Conservation (phyloP, 2,329 filamentous ascomycete species). For the Sporothrix curviconia region DNA sequence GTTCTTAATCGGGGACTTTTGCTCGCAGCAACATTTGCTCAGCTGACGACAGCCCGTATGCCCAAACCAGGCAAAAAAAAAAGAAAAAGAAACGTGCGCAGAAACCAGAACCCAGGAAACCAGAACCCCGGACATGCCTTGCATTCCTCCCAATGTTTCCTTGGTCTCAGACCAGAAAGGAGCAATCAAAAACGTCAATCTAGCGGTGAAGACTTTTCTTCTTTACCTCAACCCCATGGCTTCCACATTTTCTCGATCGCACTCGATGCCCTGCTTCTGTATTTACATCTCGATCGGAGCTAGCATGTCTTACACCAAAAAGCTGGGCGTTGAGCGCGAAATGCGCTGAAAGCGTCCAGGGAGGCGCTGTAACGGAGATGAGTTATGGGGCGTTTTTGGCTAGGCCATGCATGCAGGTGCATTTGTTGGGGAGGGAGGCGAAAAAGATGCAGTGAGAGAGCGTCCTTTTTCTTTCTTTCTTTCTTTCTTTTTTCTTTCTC, state of each 20-base stretch:
- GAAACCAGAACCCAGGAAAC: neutral
- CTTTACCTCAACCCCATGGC: neutral
- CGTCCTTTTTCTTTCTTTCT: neutral
- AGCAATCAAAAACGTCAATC: neutral
- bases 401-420: slow-evolving; percentile 1
- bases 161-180: neutral
- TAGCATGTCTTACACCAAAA: neutral
- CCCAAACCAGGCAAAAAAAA: neutral
- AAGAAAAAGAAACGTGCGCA: neutral
- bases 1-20: neutral
- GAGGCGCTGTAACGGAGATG: neutral
- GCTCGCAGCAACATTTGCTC: no score
- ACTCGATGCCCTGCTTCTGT: neutral
- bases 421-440: slow-evolving; percentile 11
- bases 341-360: no score
- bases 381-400: neutral
- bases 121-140: neutral
- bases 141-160: neutral
- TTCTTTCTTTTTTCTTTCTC: no score
- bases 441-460: no score
- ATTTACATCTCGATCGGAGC: neutral
- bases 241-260: neutral
- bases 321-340: neutral
- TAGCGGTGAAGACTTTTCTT: slow-evolving; percentile 1
- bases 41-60: neutral